These are phyloP conservation scores for Aspergillus alliaceus DNA, from an alignment of 2,329 filamentous ascomycete species.

Conservation along the genomic window DNA sequence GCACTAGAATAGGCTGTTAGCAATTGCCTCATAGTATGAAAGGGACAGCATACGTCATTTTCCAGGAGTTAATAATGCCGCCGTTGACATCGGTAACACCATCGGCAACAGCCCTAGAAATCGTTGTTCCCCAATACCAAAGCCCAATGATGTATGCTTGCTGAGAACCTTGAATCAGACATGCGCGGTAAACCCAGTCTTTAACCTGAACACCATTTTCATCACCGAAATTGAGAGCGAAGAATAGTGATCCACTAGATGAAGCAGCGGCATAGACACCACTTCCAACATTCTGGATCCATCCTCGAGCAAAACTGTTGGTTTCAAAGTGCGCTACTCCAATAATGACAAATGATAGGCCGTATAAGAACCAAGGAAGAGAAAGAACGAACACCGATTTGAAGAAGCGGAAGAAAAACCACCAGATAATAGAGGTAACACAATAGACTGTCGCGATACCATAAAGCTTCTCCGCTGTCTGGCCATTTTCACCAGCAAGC, in stretches of 20 bases:
- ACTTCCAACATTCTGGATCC: constrained; percentile 62
- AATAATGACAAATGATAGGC: constrained; percentile 62
- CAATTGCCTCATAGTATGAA: neutral
- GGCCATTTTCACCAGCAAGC: constrained; percentile 62
- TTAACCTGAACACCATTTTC: constrained; percentile 63
- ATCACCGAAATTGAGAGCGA: constrained; percentile 66
- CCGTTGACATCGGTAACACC: constrained; percentile 41
- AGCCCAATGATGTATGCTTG: constrained; percentile 65
- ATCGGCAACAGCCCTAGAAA: constrained; percentile 47
- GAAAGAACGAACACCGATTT: constrained; percentile 60
- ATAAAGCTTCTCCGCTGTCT: constrained; percentile 61
- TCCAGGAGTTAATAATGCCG: constrained; percentile 44
- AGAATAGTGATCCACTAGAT: constrained; percentile 64
- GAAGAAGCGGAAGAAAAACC: constrained; percentile 60
- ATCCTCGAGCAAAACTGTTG: constrained; percentile 44
- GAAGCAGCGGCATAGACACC: constrained; percentile 63
- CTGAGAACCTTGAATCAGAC: constrained; percentile 65
- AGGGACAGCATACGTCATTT: constrained; percentile 39
- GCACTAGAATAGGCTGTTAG: constrained; percentile 37
- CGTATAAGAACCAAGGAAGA: constrained; percentile 63
- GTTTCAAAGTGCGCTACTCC: constrained; percentile 59
- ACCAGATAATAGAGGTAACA: constrained; percentile 61
- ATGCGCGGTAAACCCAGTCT: constrained; percentile 67
- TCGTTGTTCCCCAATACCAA: constrained; percentile 66
- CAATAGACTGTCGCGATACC: constrained; percentile 61